These are phyloP conservation scores for Testicularia cyperi DNA, from an alignment of 1,284 basidiomycete genomes.

Conservation along the genomic window DNA sequence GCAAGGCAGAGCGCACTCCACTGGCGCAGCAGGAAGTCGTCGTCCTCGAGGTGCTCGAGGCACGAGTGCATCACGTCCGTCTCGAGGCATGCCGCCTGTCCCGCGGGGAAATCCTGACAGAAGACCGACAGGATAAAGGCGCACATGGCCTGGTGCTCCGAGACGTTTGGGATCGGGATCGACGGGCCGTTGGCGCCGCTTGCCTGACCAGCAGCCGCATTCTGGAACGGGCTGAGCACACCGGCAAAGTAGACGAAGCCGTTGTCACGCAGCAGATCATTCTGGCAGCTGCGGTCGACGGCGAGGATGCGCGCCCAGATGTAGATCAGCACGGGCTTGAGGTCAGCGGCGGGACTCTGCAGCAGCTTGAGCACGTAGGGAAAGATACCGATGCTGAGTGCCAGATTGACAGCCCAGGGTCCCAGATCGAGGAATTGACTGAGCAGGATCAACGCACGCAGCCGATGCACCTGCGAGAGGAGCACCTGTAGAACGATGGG, in stretches of 20 bases:
- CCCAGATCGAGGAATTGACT: slow-evolving; percentile 97
- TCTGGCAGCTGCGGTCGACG: slow-evolving; percentile 88
- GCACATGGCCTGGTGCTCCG: slow-evolving; percentile 98
- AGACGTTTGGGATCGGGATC: slow-evolving; percentile 76
- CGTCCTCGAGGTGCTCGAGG: slow-evolving; percentile 76
- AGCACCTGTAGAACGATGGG: slow-evolving; percentile 96
- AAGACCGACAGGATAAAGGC: slow-evolving; percentile 94
- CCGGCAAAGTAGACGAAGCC: slow-evolving; percentile 59
- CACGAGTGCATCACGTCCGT: slow-evolving; percentile 88
- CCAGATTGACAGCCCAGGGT: slow-evolving; percentile 96
- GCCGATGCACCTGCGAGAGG: slow-evolving; percentile 90
- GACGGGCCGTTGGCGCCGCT: slow-evolving; percentile 58
- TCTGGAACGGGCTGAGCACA: slow-evolving; percentile 52
- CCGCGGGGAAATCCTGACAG: slow-evolving; percentile 80
- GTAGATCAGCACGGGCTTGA: slow-evolving; percentile 97
- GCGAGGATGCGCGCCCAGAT: slow-evolving; percentile 98
- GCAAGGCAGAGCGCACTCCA: slow-evolving; percentile 93
- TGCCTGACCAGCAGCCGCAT: slow-evolving; percentile 13
- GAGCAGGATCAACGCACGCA: slow-evolving; percentile 91
- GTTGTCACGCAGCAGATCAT: slow-evolving; percentile 77
- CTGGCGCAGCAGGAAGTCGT: slow-evolving; percentile 87
- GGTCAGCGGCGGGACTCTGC: slow-evolving; percentile 88
- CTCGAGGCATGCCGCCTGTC: slow-evolving; percentile 81
- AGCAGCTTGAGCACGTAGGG: slow-evolving; percentile 96
- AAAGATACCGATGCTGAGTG: slow-evolving; percentile 97